Evolutionary conservation across 495 filamentous ascomycete species (phyloP), one percentile per base, ranked within the genome.

Genomic region (Usnea hakonensis): DNA sequence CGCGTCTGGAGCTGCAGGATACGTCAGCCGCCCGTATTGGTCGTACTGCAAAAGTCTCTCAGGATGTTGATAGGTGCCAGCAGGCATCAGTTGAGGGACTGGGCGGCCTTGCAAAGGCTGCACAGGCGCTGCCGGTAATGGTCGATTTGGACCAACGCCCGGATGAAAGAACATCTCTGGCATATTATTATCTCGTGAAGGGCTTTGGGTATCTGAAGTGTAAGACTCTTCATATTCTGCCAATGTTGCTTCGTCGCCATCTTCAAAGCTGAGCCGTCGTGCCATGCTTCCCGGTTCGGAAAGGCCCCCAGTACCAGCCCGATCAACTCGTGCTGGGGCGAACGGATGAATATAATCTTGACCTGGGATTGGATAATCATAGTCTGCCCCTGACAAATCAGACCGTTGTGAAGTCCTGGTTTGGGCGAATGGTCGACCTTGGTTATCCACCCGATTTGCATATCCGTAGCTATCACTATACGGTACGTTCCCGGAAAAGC

Each of bases 121-220:
- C 28, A 83, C 79, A 14, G 91, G 90, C 10, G 90, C 83, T n/a
- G 90, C 87, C 19, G 91, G 91, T 44, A 95, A 76, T 11, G 91
- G 91, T 38, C 89, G 82, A 52, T 74, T 81, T 9, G 67, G 62
- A 52, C 73, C 78, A 69, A 90, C 83, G 5, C 88, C 88, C 9
- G 91, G 94, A 70, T 96, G 91, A 71, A 90, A 98, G 70, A 97
- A 98, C 72, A 97, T 84, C 65, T 97, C 95, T 21, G 86, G 88
- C 60, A 88, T 87, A 54, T 86, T 87, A 54, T 86, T 87, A 46
- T 88, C 88, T 56, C 83, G 70, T 26, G 78, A 70, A 37, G 79
- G 78, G 56, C 77, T 79, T 54, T 81, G 78, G 44, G 86, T 65
- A 72, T 77, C 76, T 69, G 85, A 73, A 65, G 78, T 68, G 64